Base-by-base conservation (phyloP, 345 rosid species). In the Eucalyptus guilfoylei region DNA sequence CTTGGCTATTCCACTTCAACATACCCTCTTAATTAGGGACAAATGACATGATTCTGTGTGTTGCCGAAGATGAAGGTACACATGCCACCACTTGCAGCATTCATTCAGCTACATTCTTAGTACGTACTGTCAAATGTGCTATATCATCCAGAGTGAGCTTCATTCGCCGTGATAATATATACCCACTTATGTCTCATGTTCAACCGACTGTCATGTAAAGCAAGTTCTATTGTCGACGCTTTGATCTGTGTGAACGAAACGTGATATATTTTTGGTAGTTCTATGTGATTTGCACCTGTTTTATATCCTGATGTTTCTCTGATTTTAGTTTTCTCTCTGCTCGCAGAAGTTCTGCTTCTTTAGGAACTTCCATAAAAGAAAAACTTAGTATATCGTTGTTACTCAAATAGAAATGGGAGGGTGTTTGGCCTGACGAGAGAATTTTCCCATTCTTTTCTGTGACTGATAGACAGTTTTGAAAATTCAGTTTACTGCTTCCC, bases 1-100 rank as follows among this genome's bases (percentile, higher is more conserved):
- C 99, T 55, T 97, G 99, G 99, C 97, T 97, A 87, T 95, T 97
- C 88, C 99, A 95, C 93, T 96, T 97, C 95, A 96, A 96, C 90
- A 93, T 97, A 72, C 96, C 97, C 32, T 93, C 96, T 4, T 50
- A 86, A 52, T 21, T 54, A 12, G 47, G 48, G 44, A 86, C 11
- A 52, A 54, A 86, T 54, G 44, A 86, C 62, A 34, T 7, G 45
- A 76, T 76, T 40, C 85, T 8, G 5, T 21, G 5, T 76, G 30
- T 40, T 40, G 30, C 28, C 15, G 9, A 76, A 76, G 30, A n/a
- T 14, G 37, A 76, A 76, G 83, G 83, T 76, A 21, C 45, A 21
- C 83, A 21, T 44, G 24, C 60, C 62, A 34, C 67, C 11, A 2
- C 6, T 49, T 17, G 62, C 42, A 86, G 67, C 45, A 34, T 58